Base-by-base conservation (phyloP, 495 filamentous ascomycete genomes). In the Annulohypoxylon bovei region DNA sequence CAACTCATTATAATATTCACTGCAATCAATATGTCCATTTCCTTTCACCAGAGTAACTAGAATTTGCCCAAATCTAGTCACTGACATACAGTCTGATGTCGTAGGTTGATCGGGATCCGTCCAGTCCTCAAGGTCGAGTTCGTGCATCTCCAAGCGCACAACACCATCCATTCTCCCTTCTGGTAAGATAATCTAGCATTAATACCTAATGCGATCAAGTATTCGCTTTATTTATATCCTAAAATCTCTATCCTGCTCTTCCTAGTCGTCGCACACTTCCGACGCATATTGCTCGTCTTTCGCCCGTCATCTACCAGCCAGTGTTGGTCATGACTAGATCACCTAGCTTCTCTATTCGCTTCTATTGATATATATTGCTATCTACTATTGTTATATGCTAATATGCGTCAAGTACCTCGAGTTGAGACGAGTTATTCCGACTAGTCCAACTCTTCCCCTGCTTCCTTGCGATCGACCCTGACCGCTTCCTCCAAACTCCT, bases 141-240 rank as follows among this genome's bases (percentile, higher is more conserved):
- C 65, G 58, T 73, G 65, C 73, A 73, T 74, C 67, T 72, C 70
- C 73, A 63, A 55, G 70, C 67, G 74, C 33, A 65, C 80, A 79
- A 64, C 77, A 74, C 76, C 75, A 68, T 77, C 78, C 67, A 63
- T 70, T 62, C 54, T 68, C 55, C 68, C 52, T 72, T 70, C 49
- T 72, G 68, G 82, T 84, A 77, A 80, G 82, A 79, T 60, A 54
- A 78, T 68, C 69, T 72, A 67, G 69, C 69, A 68, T 72, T 74
- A 42, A 62, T 62, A 63, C 66, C 71, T 62, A 68, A 74, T 74
- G 82, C 81, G 82, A 84, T 78, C 80, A 67, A 68, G 52, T 54
- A 46, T 62, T 57, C 46, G 44, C 67, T 52, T 49, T 61, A 69
- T 71, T 65, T 63, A 54, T 69, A 63, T 67, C 60, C 57, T 39